Evolutionary conservation across 2,329 filamentous ascomycete genomes (phyloP), one percentile per base, ranked within the genome.

Genomic region (Sclerotinia minor): DNA sequence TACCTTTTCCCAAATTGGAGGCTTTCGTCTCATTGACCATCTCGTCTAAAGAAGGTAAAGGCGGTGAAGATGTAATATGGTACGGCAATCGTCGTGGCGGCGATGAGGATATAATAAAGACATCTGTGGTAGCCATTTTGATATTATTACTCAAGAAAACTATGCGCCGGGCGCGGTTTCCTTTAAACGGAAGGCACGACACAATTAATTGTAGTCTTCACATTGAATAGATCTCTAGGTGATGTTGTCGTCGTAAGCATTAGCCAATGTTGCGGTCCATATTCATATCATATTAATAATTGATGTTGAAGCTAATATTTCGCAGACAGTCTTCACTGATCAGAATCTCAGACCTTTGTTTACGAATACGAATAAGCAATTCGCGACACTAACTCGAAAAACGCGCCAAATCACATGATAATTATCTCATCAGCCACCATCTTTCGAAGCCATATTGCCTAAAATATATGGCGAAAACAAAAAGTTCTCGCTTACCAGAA

Each of bases 11-110:
- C 13, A 81, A 69, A 57, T 29, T 24, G 1, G 77, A 53, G 3
- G 79, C 71, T 47, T 69, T 75, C 65, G 80, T 81, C 3, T 29
- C 24, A 17, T 79, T 77, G 1, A 84, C 71, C 13, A 87, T 75
- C 3, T 86, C 81, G 49, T 79, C 79, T 0, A 87, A 76, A 0
- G 84, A 81, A 3, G 85, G 85, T 2, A 80, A 80, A 71, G 69
- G 77, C 72, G 71, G 77, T 60, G 74, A 77, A 52, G 75, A 73
- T 70, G 74, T 72, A 41, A 59, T 67, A 71, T 61, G 75, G 29
- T 65, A 63, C 29, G 45, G 52, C 61, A 73, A 69, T 32, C 67
- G 45, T 59, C 68, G 69, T 29, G 67, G 70, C 68, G 68, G 77
- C 26, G 72, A 71, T 35, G 71, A 72, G 21, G 70, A 67, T 52